phyloP scores from a whole-genome alignment of 805 yeast species.

The Kuraishia borneana region DNA sequence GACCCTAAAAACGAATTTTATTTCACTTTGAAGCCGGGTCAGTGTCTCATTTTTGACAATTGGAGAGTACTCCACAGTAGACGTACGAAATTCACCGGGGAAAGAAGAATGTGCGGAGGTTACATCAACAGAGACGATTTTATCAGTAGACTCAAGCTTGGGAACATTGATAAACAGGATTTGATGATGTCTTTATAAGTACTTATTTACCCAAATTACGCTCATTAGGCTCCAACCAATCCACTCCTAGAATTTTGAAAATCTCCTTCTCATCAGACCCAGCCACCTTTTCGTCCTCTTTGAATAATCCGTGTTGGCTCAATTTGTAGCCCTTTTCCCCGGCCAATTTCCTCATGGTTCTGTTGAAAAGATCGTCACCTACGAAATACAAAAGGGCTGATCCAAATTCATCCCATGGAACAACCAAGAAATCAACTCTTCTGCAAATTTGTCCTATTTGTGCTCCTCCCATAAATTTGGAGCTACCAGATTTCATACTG shows the following conservation, averaged over 20 bases:
- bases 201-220: slow-evolving; percentile 10
- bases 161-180: slow-evolving; percentile 35
- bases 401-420: slow-evolving; percentile 33
- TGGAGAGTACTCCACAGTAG: slow-evolving; percentile 67
- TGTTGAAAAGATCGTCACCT: slow-evolving; percentile 41
- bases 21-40: slow-evolving; percentile 52
- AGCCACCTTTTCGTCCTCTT: slow-evolving; percentile 22
- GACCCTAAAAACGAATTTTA: slow-evolving; percentile 38
- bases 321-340: slow-evolving; percentile 22
- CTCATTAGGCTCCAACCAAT: slow-evolving; percentile 21
- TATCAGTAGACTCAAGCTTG: slow-evolving; percentile 30
- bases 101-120: slow-evolving; percentile 64
- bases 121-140: slow-evolving; percentile 62
- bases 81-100: slow-evolving; percentile 55
- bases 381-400: slow-evolving; percentile 41
- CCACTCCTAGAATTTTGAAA: slow-evolving; percentile 29
- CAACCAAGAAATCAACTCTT: slow-evolving; percentile 40
- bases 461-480: slow-evolving; percentile 26
- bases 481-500: slow-evolving; percentile 4
- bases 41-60: slow-evolving; percentile 56
- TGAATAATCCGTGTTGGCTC: slow-evolving; percentile 32
- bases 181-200: not conserved
- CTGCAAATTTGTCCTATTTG: slow-evolving; percentile 27
- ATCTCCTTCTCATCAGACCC: slow-evolving; percentile 31
- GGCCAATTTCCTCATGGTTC: slow-evolving; percentile 33